These are phyloP conservation scores for Penicilliopsis zonata DNA, from an alignment of 495 filamentous ascomycete species.

Conservation along the genomic window DNA sequence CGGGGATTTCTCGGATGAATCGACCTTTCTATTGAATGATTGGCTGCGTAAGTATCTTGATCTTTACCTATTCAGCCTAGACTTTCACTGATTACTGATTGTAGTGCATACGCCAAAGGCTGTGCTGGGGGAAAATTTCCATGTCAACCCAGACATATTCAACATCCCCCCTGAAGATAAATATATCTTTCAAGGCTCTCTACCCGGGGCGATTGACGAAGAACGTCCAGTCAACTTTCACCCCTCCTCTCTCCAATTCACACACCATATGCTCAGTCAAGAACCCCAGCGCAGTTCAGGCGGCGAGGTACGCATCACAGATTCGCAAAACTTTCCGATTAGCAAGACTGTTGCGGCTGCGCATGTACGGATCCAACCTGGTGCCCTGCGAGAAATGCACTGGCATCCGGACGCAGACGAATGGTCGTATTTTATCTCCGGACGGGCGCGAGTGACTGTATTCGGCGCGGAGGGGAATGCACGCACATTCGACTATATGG, in stretches of 20 bases:
- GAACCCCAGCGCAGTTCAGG: slow-evolving; percentile 39
- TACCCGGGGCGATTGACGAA: slow-evolving; percentile 36
- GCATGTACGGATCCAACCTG: slow-evolving; percentile 43
- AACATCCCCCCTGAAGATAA: slow-evolving; percentile 45
- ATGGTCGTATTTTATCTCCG: slow-evolving; percentile 41
- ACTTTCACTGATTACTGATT: background rate
- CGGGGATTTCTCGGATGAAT: slow-evolving; percentile 57
- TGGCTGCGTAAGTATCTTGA: slow-evolving; percentile 42
- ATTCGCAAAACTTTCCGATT: slow-evolving; percentile 54
- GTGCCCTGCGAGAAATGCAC: slow-evolving; percentile 48
- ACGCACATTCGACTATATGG: slow-evolving; percentile 25
- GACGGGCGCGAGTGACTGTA: slow-evolving; percentile 39
- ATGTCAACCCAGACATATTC: slow-evolving; percentile 45
- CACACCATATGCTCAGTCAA: slow-evolving; percentile 49
- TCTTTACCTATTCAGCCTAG: background rate
- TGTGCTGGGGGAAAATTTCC: slow-evolving; percentile 55
- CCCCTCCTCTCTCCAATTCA: slow-evolving; percentile 46
- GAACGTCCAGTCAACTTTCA: slow-evolving; percentile 38
- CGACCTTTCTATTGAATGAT: slow-evolving; percentile 55
- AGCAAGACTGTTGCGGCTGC: slow-evolving; percentile 53
- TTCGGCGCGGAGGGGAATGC: slow-evolving; percentile 32
- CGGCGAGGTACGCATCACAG: slow-evolving; percentile 48
- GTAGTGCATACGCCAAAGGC: slow-evolving; percentile 48
- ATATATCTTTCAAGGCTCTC: slow-evolving; percentile 56
- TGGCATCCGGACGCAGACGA: slow-evolving; percentile 48